Evolutionary conservation across 371 early-diverging fungal species (phyloP), one percentile per base, ranked within the genome.

Genomic region (Mucor ambiguus): DNA sequence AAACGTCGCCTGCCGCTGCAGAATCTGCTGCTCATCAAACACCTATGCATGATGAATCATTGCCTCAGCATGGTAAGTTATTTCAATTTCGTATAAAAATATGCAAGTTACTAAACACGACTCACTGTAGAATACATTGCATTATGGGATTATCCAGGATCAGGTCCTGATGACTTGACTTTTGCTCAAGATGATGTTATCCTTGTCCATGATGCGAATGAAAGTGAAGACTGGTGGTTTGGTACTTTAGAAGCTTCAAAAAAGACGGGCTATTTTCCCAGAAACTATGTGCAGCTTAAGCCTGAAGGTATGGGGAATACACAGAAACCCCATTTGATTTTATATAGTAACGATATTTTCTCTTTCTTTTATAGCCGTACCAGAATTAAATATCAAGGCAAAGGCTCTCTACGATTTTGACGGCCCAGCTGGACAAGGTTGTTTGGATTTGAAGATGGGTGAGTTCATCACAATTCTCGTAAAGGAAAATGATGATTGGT

Each of bases 401-500:
- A 72, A 70, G n/a, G 74, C 74, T 12, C 58, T 80, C 4, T 78
- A 78, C 49, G 78, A 78, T 57, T 80, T 67, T 66, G 76, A 76
- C 28, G 78, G 78, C 4, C 74, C 76, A 22, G 67, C 60, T 46
- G 74, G 64, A 41, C 76, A 78, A 56, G 78, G 71, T 6, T 76
- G 76, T 38, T 64, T 80, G 28, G 65, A 63, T 38, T 68, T 80
- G 41, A 62, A 72, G 20, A 71, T 72, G 6, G 81, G 76, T 8
- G 71, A 67, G 1, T 57, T 60, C 4, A 22, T 80, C 20, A 72
- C 67, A 20, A 60, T 80, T 38, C 30, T 91, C 58, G 89, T 90
- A 32, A 87, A 86, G 73, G 84, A 84, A 73, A 92, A 92, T 81
- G 85, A 86, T 43, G 93, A 92, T 55, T 94, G 94, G 93, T 89